Base-by-base conservation (phyloP, 176 grass and related monocot genomes). In the Chrysopogon serrulatus region DNA sequence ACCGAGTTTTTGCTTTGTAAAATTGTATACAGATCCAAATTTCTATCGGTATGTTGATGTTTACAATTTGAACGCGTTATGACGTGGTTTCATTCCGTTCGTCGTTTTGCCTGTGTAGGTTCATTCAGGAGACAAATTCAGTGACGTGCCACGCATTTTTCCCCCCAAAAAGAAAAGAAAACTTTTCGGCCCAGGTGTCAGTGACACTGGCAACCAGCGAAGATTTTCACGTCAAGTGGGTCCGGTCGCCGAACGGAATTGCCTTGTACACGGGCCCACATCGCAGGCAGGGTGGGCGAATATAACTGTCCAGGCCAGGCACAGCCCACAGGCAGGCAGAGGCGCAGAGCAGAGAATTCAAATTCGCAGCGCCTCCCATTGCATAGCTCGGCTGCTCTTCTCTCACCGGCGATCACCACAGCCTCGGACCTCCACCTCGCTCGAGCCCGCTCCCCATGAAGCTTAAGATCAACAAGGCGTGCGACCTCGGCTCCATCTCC, bases 401-500 rank as follows among this genome's bases (percentile, higher is more conserved):
- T 6, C 37, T 39, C 37, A 39, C 37, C 37, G 42, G 40, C 24
- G 70, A 75, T 24, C 84, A 24, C 56, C 57, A 61, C 68, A 19
- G 36, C n/a, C n/a, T n/a, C n/a, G n/a, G n/a, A n/a, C n/a, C n/a
- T n/a, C n/a, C n/a, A n/a, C n/a, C n/a, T n/a, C n/a, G n/a, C n/a
- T n/a, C n/a, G 23, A 64, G 73, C 63, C 41, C 8, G 84, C 59
- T n/a, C n/a, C n/a, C n/a, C 43, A 95, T 98, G 95, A 98, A 98
- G 87, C 87, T 95, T 48, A 91, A 85, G 82, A 93, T 98, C 79
- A 95, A 95, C 79, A 93, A 98, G 84, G 92, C 90, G 24, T 98
- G 92, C 91, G 90, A 93, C 90, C 89, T 98, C 36, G 85, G 82
- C 85, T 95, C 95, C 78, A 98, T 98, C 82, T 98, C 95, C 66